Conservation (phyloP, 768 basidiomycete species). For the Leccinum variicolor region DNA sequence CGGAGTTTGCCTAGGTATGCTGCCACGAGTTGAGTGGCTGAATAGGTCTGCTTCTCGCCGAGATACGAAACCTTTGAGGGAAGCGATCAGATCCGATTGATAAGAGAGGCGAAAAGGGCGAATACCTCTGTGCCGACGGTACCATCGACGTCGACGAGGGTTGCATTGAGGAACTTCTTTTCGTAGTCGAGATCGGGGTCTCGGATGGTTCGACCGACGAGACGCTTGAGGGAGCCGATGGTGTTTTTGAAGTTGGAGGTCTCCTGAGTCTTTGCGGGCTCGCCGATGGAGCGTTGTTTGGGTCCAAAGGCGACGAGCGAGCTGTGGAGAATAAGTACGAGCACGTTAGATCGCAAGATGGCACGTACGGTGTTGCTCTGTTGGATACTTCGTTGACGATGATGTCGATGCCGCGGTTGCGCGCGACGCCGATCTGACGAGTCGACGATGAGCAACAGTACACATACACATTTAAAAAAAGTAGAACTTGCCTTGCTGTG, state of each 20-base stretch:
- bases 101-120: background rate
- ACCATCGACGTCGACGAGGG: constrained; percentile 80
- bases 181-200: constrained; percentile 86
- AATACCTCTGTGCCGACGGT: constrained; percentile 80
- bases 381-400: constrained; percentile 98
- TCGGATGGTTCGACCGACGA: constrained; percentile 75
- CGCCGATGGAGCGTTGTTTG: constrained; percentile 89
- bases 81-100: constrained; percentile 9
- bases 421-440: constrained; percentile 85
- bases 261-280: constrained; percentile 95
- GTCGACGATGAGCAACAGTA: background rate
- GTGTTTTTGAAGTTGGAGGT: constrained; percentile 99
- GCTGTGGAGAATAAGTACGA: constrained; percentile 37
- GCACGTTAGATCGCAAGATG: background rate
- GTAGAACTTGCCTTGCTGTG: constrained; percentile 66
- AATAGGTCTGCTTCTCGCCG: constrained; percentile 75
- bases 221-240: constrained; percentile 86
- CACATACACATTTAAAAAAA: too few species aligned
- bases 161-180: constrained; percentile 88
- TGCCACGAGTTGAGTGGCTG: constrained; percentile 87
- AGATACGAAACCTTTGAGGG: constrained; percentile 75
- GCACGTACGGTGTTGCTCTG: constrained; percentile 87
- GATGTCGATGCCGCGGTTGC: constrained; percentile 97
- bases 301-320: constrained; percentile 93
- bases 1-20: constrained; percentile 90